phyloP scores from a whole-genome alignment of 2,329 filamentous ascomycete genomes.

The Hymenoscyphus fructigenus region DNA sequence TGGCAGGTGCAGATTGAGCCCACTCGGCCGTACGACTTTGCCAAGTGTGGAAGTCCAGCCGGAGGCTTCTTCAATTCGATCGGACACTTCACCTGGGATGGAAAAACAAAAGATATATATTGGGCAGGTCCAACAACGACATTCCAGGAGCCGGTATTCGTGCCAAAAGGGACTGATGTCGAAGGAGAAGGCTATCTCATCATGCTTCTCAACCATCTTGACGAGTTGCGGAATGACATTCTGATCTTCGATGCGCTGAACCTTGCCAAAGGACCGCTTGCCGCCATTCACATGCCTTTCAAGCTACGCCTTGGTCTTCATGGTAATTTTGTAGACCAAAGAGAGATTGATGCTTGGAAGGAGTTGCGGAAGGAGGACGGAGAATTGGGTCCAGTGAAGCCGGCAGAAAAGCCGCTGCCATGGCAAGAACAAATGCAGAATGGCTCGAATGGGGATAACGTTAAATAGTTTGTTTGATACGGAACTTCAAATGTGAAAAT shows the following conservation, averaged over 20 bases:
- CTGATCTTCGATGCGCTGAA: slow-evolving; percentile 37
- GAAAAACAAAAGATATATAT: slow-evolving; percentile 26
- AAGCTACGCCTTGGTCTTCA: slow-evolving; percentile 38
- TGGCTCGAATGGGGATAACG: not conserved
- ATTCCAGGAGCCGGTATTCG: slow-evolving; percentile 37
- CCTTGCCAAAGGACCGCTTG: slow-evolving; percentile 38
- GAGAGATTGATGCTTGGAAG: slow-evolving; percentile 44
- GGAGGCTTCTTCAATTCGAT: slow-evolving; percentile 28
- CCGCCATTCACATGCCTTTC: slow-evolving; percentile 37
- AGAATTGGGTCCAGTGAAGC: slow-evolving; percentile 42
- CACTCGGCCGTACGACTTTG: slow-evolving; percentile 23
- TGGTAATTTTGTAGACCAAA: slow-evolving; percentile 37
- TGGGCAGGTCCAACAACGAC: slow-evolving; percentile 33
- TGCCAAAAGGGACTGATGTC: slow-evolving; percentile 26
- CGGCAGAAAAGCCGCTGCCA: slow-evolving; percentile 40
- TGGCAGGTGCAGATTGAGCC: slow-evolving; percentile 28
- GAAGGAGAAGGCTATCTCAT: slow-evolving; percentile 39
- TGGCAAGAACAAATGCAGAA: slow-evolving; percentile 37
- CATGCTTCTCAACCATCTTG: slow-evolving; percentile 39
- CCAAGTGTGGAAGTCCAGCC: slow-evolving; percentile 29
- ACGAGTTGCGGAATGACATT: slow-evolving; percentile 40
- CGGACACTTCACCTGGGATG: slow-evolving; percentile 26
- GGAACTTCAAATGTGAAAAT: not conserved
- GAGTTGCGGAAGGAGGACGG: slow-evolving; percentile 37
- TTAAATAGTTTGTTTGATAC: not conserved